phyloP scores from a whole-genome alignment of 2,329 filamentous ascomycete species.

The Penicillium sp. region DNA sequence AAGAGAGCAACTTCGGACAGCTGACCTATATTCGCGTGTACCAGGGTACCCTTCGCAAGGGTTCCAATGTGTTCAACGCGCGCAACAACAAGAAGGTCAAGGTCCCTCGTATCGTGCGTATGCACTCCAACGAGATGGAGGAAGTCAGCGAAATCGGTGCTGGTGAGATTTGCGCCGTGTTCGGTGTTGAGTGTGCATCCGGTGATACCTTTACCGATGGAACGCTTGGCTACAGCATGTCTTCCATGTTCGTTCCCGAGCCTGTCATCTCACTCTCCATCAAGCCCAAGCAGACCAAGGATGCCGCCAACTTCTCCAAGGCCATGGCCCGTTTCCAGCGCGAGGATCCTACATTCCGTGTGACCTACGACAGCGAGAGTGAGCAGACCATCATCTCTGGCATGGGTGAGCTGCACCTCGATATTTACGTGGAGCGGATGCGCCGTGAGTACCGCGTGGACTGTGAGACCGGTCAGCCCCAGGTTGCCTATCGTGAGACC shows the following conservation, averaged over 20 bases:
- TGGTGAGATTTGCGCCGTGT: slow-evolving; percentile 97
- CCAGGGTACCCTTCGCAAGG: slow-evolving; percentile 87
- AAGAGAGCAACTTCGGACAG: slow-evolving; percentile 98
- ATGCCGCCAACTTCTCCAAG: slow-evolving; percentile 93
- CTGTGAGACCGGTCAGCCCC: slow-evolving; percentile 91
- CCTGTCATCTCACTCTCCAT: slow-evolving; percentile 98
- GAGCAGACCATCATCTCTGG: slow-evolving; percentile 97
- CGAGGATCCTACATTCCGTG: slow-evolving; percentile 95
- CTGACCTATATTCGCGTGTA: slow-evolving; percentile 98
- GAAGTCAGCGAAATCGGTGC: slow-evolving; percentile 90
- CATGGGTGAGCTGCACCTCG: slow-evolving; percentile 96
- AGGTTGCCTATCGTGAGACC: slow-evolving; percentile 96
- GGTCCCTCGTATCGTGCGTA: slow-evolving; percentile 94
- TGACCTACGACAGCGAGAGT: slow-evolving; percentile 87
- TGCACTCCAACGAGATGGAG: slow-evolving; percentile 99
- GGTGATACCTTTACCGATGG: slow-evolving; percentile 98
- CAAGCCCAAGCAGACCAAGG: slow-evolving; percentile 89
- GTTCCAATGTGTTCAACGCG: slow-evolving; percentile 88
- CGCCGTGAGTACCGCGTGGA: slow-evolving; percentile 96
- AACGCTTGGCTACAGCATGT: slow-evolving; percentile 88
- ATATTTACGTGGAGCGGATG: slow-evolving; percentile 97
- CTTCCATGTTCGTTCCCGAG: slow-evolving; percentile 95
- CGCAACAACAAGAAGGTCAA: slow-evolving; percentile 94
- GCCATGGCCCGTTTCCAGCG: slow-evolving; percentile 98
- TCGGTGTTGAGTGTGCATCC: slow-evolving; percentile 95